Base-by-base conservation (phyloP, 345 rosid species). In the Ceriops zippeliana region DNA sequence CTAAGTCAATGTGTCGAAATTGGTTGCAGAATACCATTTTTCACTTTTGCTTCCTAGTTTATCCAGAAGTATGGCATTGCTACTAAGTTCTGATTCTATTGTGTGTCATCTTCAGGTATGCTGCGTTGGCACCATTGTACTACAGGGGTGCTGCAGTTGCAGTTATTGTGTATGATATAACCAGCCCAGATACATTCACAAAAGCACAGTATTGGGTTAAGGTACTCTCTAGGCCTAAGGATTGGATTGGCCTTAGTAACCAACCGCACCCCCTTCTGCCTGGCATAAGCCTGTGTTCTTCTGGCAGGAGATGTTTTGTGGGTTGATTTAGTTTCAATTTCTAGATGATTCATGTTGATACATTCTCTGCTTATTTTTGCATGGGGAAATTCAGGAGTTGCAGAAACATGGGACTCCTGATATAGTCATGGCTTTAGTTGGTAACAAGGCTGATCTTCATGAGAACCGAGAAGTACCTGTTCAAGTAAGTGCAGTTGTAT, bases 191-290 rank as follows among this genome's bases (percentile, higher is more conserved):
- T 22, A 86, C 98, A 22, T 93, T 91, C 72, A 81, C 70, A 60
- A 93, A 93, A 80, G 98, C 98, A 58, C 97, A 93, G 51, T 93
- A 86, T 79, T 93, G 98, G 98, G 96, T 93, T 38, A 93, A 93
- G 98, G 98, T 93, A 82, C 52, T 64, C 58, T 60, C 4, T 3
- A 26, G 59, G 2, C 19, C 22, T 24, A 5, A 27, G 62, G 54
- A 71, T 59, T 66, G 53, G 8, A 22, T 52, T 21, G 34, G 22
- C 38, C 21, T 63, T 63, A 63, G 68, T 59, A 7, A 31, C 34
- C 34, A 31, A 31, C 6, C 7, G 3, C 30, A 6, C 35, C 24
- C 22, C 4, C 28, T 15, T 7, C 52, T 26, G 19, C 68, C 2
- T 0, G 15, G 46, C 15, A 15, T 15, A 38, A 13, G 49, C 49